phyloP scores from a whole-genome alignment of 2,329 filamentous ascomycete species.

The Cordyceps militaris region DNA sequence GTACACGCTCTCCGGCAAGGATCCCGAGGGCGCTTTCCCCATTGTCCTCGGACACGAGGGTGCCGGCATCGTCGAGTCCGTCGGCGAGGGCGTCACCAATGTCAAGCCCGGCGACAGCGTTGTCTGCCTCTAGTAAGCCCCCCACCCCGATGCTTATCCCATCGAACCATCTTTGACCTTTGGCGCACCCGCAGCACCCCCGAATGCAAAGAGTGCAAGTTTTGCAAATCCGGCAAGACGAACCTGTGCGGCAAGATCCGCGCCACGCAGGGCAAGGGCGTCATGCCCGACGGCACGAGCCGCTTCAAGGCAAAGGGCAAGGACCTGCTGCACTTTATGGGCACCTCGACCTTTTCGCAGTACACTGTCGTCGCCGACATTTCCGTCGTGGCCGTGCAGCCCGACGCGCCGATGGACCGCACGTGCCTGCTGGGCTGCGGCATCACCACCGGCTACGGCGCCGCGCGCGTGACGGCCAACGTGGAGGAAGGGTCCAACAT shows the following conservation, averaged over 20 bases:
- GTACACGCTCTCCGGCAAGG: constrained; percentile 92
- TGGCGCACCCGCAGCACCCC: constrained; percentile 59
- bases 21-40: constrained; percentile 91
- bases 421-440: constrained; percentile 95
- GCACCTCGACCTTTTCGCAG: constrained; percentile 96
- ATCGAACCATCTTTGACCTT: background rate
- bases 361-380: constrained; percentile 99
- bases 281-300: constrained; percentile 95
- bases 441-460: constrained; percentile 97
- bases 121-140: constrained; percentile 72
- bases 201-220: constrained; percentile 97
- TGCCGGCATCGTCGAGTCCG: constrained; percentile 84
- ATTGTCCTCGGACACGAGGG: constrained; percentile 86
- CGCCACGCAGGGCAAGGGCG: constrained; percentile 87
- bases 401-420: constrained; percentile 87
- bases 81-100: constrained; percentile 89
- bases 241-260: constrained; percentile 99
- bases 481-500: constrained; percentile 86
- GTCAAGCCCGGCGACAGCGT: constrained; percentile 94
- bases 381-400: constrained; percentile 88
- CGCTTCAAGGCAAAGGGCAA: constrained; percentile 94
- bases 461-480: constrained; percentile 85
- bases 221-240: constrained; percentile 99
- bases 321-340: constrained; percentile 98
- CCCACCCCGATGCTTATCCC: background rate